These are phyloP conservation scores for Nissolia schottii DNA, from an alignment of 306 rosid genomes.

Conservation along the genomic window DNA sequence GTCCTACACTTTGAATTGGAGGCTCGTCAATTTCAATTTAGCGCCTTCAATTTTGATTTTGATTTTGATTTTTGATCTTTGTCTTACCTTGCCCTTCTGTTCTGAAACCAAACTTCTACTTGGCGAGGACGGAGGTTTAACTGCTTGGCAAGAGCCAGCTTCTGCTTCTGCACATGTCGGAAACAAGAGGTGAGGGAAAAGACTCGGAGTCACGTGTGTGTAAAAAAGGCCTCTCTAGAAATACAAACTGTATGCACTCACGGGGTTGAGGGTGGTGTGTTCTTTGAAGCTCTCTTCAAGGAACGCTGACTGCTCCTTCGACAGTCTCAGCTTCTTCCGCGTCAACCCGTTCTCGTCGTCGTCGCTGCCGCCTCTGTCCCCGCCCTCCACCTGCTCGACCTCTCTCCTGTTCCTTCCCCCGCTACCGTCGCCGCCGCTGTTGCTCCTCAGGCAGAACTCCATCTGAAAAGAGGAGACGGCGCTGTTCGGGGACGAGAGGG, in stretches of 20 bases:
- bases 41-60: too few species aligned
- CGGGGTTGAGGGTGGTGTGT: constrained; percentile 90
- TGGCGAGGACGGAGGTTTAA: constrained; percentile 94
- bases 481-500: constrained; percentile 77
- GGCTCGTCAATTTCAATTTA: too few species aligned
- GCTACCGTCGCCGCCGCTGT: constrained; percentile 10
- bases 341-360: constrained; percentile 86
- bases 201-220: too few species aligned
- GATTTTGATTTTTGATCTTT: neutral
- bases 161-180: constrained; percentile 62
- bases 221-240: too few species aligned
- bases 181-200: neutral
- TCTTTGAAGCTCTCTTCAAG: constrained; percentile 95
- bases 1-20: too few species aligned
- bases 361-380: constrained; percentile 57
- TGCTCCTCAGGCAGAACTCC: constrained; percentile 46
- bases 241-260: constrained; percentile 24
- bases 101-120: constrained; percentile 99
- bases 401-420: constrained; percentile 37
- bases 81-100: constrained; percentile 93
- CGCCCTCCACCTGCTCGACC: constrained; percentile 38
- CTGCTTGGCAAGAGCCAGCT: constrained; percentile 76
- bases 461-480: constrained; percentile 59
- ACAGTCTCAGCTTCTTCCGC: constrained; percentile 85
- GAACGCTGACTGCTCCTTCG: constrained; percentile 84